Base-by-base conservation (phyloP, 768 basidiomycete genomes). In the Trametes maxima region DNA sequence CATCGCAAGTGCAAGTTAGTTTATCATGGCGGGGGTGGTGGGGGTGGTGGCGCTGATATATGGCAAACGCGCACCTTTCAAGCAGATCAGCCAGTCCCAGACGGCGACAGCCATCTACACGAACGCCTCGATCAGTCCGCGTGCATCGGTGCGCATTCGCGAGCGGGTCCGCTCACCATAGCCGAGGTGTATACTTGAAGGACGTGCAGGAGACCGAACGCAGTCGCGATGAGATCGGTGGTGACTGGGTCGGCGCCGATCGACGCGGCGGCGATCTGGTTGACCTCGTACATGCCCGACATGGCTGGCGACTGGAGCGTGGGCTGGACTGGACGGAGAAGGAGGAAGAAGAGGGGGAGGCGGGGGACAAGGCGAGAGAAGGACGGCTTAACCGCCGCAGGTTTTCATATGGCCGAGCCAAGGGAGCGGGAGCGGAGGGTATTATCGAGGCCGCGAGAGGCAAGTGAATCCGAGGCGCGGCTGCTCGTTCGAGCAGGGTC, bases 221-320 rank as follows among this genome's bases (percentile, higher is more conserved):
- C 39, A 28, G 57, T 58, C 40, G 57, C 57, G 48, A 58, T 58
- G 3, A 21, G 5, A 40, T 50, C 57, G 1, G 57, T 58, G n/a
- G 57, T 58, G 25, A 16, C 37, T 1, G 57, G 48, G 24, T 58
- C 57, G 28, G 57, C 57, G 40, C 57, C 57, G 12, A 58, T 11
- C 22, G 57, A 58, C 8, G 57, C 57, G 5, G 57, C 57, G 28
- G 57, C 57, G 42, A 58, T 58, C 40, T 58, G 33, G 57, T 50
- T 58, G n/a, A 58, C 57, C 48, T 58, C 57, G 19, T 58, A 42
- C 57, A 58, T 50, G 48, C 57, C 57, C 57, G 57, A 58, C 57
- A 58, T 58, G 19, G 25, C 35, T 5, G 3, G 40, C 24, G 19
- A n/a, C 25, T 50, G 1, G 16, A 21, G 19, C 33, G 14, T 17